Evolutionary conservation across 2,329 filamentous ascomycete genomes (phyloP), one percentile per base, ranked within the genome.

Genomic region (Botrytis byssoidea): DNA sequence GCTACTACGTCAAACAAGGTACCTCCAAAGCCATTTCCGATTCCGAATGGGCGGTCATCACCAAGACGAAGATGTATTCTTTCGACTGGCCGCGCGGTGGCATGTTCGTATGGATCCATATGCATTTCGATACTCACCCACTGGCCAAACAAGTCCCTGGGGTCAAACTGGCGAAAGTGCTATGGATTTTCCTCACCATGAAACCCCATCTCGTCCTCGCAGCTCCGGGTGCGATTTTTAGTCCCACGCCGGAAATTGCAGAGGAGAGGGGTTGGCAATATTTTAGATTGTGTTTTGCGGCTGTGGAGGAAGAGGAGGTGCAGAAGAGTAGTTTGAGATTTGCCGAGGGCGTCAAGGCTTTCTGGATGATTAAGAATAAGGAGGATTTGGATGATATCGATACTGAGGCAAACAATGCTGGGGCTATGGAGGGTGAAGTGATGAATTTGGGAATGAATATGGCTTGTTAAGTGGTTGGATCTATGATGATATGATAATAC

Each of bases 51-150:
- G 88, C 91, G 74, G 87, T 95, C 74, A 87, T 97, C 65, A 90
- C 91, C 79, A 94, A 92, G 83, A 91, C 88, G 1, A 86, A 87
- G 74, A 87, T 97, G 77, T 93, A 91, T 82, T 88, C 90, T 64
- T 97, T 97, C 80, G 83, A 88, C 77, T 94, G 92, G 87, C 94
- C 95, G 1, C 88, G 92, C 42, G 95, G 91, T 51, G 95, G 95
- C 80, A 98, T 98, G 94, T 98, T 97, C 82, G 83, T 97, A 73
- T 98, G 95, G 95, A 79, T 97, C 5, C 87, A 88, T 73, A 83
- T 96, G 75, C 86, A 90, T 80, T 92, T 94, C 78, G 88, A 91
- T 72, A 85, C 85, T 2, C 94, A 97, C 80, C 93, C 93, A 20
- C 86, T 97, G 22, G 90, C 85, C 81, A 81, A 82, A 40, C 81